phyloP scores from a whole-genome alignment of 257 asterid species.

The Solanum bulbocastanum region DNA sequence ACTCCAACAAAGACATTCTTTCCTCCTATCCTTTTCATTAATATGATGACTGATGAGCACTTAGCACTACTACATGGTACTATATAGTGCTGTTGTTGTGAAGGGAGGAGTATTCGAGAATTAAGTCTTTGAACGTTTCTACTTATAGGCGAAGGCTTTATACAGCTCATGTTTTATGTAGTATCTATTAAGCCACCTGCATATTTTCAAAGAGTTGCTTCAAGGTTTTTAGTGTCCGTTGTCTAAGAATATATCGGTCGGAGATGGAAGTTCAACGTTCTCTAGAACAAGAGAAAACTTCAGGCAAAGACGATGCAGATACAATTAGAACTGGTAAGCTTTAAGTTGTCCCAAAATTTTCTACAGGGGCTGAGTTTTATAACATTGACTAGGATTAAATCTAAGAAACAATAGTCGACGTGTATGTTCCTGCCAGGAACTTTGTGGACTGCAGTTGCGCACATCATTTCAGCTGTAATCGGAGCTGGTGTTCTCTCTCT shows the following conservation, averaged over 20 bases:
- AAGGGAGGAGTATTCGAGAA: neutral
- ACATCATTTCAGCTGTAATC: conserved; percentile 71
- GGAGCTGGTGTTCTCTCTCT: conserved; percentile 80
- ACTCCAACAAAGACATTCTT: neutral
- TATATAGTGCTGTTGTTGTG: neutral
- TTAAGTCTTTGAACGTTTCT: neutral
- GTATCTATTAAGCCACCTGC: neutral
- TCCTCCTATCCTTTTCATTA: neutral
- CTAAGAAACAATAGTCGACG: neutral
- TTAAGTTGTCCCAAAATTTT: neutral
- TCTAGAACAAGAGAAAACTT: neutral
- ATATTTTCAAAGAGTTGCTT: neutral
- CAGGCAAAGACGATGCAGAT: neutral
- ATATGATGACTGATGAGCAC: neutral
- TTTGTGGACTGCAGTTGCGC: conserved; percentile 59
- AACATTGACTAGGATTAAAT: neutral
- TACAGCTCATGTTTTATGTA: neutral
- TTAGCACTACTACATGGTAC: neutral
- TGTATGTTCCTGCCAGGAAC: conserved; percentile 41
- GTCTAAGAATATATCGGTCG: neutral
- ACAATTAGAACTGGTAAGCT: neutral
- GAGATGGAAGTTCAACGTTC: neutral
- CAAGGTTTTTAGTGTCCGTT: neutral
- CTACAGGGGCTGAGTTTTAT: neutral
- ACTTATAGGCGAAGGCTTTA: neutral